Conservation (phyloP, 2,329 filamentous ascomycete species). For the Beauveria bassiana region DNA sequence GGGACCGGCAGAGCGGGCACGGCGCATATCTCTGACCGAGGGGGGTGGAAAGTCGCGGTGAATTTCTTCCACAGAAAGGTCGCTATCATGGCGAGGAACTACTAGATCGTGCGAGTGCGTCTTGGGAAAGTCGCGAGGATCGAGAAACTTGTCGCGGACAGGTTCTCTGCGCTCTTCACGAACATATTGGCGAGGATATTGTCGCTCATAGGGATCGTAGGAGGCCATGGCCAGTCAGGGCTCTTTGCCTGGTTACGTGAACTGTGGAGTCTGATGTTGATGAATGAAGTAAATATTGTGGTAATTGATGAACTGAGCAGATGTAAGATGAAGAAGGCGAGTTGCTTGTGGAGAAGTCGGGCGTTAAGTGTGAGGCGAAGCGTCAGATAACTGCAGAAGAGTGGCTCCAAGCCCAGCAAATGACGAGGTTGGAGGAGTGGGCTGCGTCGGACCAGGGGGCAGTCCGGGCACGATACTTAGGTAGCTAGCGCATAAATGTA, state of each 20-base stretch:
- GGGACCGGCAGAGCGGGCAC: slow-evolving; percentile 57
- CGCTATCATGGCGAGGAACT: slow-evolving; percentile 62
- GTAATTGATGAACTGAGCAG: slow-evolving; percentile 3
- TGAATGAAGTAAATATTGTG: background rate
- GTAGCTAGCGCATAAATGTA: background rate
- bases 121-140: slow-evolving; percentile 42
- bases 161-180: slow-evolving; percentile 47
- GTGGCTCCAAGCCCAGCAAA: slow-evolving; percentile 4
- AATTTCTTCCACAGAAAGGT: slow-evolving; percentile 71
- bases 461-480: background rate
- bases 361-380: slow-evolving; percentile 8
- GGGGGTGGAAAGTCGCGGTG: slow-evolving; percentile 77
- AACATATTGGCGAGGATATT: slow-evolving; percentile 43
- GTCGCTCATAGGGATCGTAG: slow-evolving; percentile 49
- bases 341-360: slow-evolving; percentile 4
- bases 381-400: slow-evolving; percentile 5
- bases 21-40: slow-evolving; percentile 42
- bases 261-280: slow-evolving; percentile 25
- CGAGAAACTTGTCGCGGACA: slow-evolving; percentile 45
- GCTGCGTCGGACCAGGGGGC: background rate
- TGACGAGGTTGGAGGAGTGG: slow-evolving; percentile 1
- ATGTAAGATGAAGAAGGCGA: background rate
- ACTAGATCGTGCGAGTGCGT: slow-evolving; percentile 45
- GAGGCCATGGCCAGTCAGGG: slow-evolving; percentile 27
- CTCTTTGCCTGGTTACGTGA: background rate